Evolutionary conservation across 2,329 filamentous ascomycete species (phyloP), one percentile per base, ranked within the genome.

Genomic region (Trichoderma gracile): DNA sequence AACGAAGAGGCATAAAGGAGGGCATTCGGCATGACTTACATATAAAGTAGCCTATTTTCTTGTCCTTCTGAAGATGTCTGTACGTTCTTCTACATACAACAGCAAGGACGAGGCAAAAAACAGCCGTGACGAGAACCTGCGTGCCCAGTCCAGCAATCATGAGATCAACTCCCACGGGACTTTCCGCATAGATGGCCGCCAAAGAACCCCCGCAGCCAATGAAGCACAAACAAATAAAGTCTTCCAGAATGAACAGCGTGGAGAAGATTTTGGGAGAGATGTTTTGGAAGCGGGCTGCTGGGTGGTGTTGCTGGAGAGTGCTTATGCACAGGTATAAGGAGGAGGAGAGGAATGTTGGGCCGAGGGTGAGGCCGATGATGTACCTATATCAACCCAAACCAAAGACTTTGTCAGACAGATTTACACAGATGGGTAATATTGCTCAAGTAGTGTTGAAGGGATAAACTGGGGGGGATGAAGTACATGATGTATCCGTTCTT

Each of bases 401-500:
- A 15, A 12, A 25, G n/a, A 17, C 3, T 17, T 9, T 38, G 7
- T 45, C 12, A 45, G 42, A 1, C 2, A 46, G 27, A 3, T 7
- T 9, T 6, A 38, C 1, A 33, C 5, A 4, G 7, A 27, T 27
- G n/a, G 27, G 27, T 27, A 5, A 27, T 27, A 27, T 27, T 27
- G 27, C 27, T 27, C 5, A 8, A 27, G 27, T 27, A n/a, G n/a
- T n/a, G n/a, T n/a, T n/a, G n/a, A n/a, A n/a, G 25, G 25, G 25
- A 33, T 33, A 1, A 33, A 27, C 6, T 0, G 12, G 47, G n/a
- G 9, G 9, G 3, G 9, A n/a, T 1, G 12, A 10, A 10, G 3
- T 50, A 59, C 56, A 59, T 60, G 21, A 60, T 60, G 23, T 60
- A 60, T 52, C 30, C 57, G 33, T 60, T 60, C 57, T 60, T 60